Evolutionary conservation across 2,329 filamentous ascomycete species (phyloP).

Genomic region (Basipetospora sp.): DNA sequence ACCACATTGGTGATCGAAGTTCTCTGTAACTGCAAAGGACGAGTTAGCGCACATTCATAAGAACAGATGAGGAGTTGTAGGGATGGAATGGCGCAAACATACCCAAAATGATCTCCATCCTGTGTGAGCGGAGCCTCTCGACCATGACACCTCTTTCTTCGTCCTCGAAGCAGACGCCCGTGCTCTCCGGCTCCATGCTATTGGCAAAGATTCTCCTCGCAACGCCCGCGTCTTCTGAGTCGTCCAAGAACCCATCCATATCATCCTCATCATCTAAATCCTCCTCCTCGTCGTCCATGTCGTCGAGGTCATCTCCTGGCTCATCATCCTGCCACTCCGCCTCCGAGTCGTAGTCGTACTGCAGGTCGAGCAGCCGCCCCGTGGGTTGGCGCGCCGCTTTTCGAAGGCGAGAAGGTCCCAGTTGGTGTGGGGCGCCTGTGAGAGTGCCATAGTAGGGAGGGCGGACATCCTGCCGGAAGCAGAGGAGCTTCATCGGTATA

Average conservation of each 20-base stretch:
- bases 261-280: conserved; percentile 66
- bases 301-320: conserved; percentile 51
- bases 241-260: conserved; percentile 80
- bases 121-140: conserved; percentile 42
- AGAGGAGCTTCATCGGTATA: conserved; percentile 49
- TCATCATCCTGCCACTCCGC: conserved; percentile 71
- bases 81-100: conserved; percentile 19
- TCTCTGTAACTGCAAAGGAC: conserved; percentile 18
- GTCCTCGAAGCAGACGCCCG: conserved; percentile 74
- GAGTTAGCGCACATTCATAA: background rate
- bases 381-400: conserved; percentile 40
- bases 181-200: conserved; percentile 61
- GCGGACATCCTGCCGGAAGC: conserved; percentile 50
- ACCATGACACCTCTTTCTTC: conserved; percentile 29
- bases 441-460: conserved; percentile 61
- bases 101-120: conserved; percentile 63
- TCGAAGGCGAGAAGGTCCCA: conserved; percentile 30
- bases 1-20: conserved; percentile 31
- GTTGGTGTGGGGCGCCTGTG: conserved; percentile 40
- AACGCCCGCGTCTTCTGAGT: conserved; percentile 55
- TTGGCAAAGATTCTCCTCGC: conserved; percentile 45
- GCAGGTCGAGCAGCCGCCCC: conserved; percentile 42
- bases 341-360: conserved; percentile 79
- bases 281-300: conserved; percentile 53
- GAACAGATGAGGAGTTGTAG: too few species aligned